Evolutionary conservation across 75 land plant genomes (phyloP), one percentile per base, ranked within the genome.

Genomic region (Pinus albicaulis): DNA sequence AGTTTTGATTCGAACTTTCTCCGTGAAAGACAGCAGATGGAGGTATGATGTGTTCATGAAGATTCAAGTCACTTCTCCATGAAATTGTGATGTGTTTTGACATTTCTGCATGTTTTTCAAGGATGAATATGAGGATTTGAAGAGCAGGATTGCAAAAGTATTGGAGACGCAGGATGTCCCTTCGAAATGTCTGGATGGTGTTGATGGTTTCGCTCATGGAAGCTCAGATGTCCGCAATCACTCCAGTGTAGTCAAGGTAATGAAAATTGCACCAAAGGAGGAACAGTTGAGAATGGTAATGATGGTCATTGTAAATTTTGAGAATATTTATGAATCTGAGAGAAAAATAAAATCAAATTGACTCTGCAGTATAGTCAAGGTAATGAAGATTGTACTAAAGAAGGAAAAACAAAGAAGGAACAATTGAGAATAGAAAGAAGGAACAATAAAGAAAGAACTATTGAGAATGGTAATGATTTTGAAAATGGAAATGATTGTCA

Each of bases 231-330:
- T 31, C 2, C 31, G 31, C 31, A 31, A 71, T 20, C 73, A 71
- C 48, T 25, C 56, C 2, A 71, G 73, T 52, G 48, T 53, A 53
- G 73, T 71, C 22, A 48, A 71, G 73, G 73, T 71, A 8, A 44
- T 44, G 48, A 44, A 44, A 44, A 6, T 44, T 44, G 8, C 48
- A 44, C 7, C 48, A 44, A 44, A 44, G 48, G 48, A 44, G 6
- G 6, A 8, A 44, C 48, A 7, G 8, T 31, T 31, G 31, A 31
- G 31, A 31, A 31, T 31, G 1, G 1, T 31, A 31, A 31, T 31
- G 31, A 31, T 2, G 1, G 31, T 31, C 2, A 31, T 31, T 31
- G 31, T 31, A 28, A 28, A 28, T 28, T 28, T 28, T 28, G 28
- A 28, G 28, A 28, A 28, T 28, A 31, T 31, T 31, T 31, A 1